These are phyloP conservation scores for Boletus rubescentipes DNA, from an alignment of 768 basidiomycete species.

Conservation along the genomic window DNA sequence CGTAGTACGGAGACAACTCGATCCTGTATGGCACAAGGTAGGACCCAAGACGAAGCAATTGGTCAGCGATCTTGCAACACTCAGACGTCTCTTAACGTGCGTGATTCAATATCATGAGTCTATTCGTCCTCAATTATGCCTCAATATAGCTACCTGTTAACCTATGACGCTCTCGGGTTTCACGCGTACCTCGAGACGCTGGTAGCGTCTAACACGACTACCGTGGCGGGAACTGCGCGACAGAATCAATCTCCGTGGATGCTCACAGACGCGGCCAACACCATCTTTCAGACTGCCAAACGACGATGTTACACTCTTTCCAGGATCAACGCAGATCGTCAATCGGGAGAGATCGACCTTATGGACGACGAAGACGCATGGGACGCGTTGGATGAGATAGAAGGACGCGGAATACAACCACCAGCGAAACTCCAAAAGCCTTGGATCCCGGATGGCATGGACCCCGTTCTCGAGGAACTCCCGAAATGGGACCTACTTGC, in stretches of 20 bases:
- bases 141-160: slow-evolving; percentile 60
- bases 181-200: slow-evolving; percentile 90
- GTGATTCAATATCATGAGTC: slow-evolving; percentile 23
- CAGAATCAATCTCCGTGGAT: slow-evolving; percentile 86
- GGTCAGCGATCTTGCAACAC: slow-evolving; percentile 81
- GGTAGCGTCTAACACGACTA: slow-evolving; percentile 57
- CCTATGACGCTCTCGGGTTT: slow-evolving; percentile 89
- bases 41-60: slow-evolving; percentile 90
- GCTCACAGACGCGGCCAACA: slow-evolving; percentile 86
- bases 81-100: slow-evolving; percentile 80
- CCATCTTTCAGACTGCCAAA: slow-evolving; percentile 79
- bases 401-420: slow-evolving; percentile 11
- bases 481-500: slow-evolving; percentile 91
- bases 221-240: slow-evolving; percentile 49
- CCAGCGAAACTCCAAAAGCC: slow-evolving; percentile 15
- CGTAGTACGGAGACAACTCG: slow-evolving; percentile 84
- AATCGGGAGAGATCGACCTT: slow-evolving; percentile 38
- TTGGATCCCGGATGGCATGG: slow-evolving; percentile 77
- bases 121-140: not conserved
- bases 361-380: slow-evolving; percentile 72
- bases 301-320: slow-evolving; percentile 72
- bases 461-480: slow-evolving; percentile 88
- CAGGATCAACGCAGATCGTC: slow-evolving; percentile 23
- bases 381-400: slow-evolving; percentile 64
- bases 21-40: slow-evolving; percentile 96